Base-by-base conservation (phyloP, 768 basidiomycete species). In the Russula foetens region DNA sequence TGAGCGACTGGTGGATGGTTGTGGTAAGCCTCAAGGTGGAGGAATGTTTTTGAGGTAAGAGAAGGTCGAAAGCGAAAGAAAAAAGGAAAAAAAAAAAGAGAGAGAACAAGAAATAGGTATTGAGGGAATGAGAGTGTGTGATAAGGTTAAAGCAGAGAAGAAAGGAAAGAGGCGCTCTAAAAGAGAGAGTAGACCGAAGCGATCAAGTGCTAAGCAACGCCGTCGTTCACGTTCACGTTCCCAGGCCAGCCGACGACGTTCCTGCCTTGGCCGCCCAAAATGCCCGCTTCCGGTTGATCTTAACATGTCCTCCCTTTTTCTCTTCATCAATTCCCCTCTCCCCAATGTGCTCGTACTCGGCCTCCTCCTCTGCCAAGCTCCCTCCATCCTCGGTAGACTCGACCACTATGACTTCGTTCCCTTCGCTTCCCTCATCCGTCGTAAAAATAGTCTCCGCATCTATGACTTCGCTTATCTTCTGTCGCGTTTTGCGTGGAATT, bases 221-320 rank as follows among this genome's bases (percentile, higher is more conserved):
- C 38, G 3, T 14, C 7, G 38, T 14, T 8, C 39, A 4, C n/a
- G 29, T 41, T 31, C 47, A 21, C 38, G 28, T 49, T 48, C 31
- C 45, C 55, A 53, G 52, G 54, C 44, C n/a, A n/a, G n/a, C 33
- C 6, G 31, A 5, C 35, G 35, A 35, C 15, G 55, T 23, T 29
- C 58, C 52, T 28, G 49, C 77, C 60, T 85, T 87, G 23, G 82
- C 80, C 46, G 84, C 65, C 85, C 84, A 84, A 68, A 79, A 85
- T 5, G 76, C 77, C 58, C 83, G 75, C 33, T 74, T 77, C 59
- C 68, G 74, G 24, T 75, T 73, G 46, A 66, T 63, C 60, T 68
- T 72, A 50, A 69, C 74, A 11, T 61, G 46, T 15, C 67, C 64
- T 12, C 33, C 55, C 39, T 19, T 41, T 35, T 14, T 39, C 31